Conservation (phyloP, 495 filamentous ascomycete genomes). For the Hypoxylon lenormandii region DNA sequence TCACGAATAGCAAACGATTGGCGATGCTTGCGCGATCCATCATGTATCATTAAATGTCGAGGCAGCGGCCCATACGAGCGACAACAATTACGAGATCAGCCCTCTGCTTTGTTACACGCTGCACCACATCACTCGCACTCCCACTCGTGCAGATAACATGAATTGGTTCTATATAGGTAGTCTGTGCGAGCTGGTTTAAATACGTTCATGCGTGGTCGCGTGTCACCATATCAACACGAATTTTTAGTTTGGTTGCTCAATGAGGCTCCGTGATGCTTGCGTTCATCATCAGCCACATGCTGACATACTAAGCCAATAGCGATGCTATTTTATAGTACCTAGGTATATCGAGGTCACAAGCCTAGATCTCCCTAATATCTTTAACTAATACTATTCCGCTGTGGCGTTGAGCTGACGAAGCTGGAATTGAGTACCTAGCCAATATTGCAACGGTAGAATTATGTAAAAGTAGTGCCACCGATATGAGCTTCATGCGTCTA, state of each 20-base stretch:
- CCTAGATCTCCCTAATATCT: neutral
- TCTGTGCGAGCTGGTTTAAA: no score
- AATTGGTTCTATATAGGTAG: constrained; percentile 37
- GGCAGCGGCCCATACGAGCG: constrained; percentile 37
- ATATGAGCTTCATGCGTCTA: constrained; percentile 19
- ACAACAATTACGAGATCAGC: constrained; percentile 41
- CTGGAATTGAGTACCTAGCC: constrained; percentile 16
- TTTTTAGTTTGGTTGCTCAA: constrained; percentile 18
- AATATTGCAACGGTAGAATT: constrained; percentile 15
- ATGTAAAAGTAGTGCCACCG: constrained; percentile 19
- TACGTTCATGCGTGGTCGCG: constrained; percentile 28
- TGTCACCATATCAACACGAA: constrained; percentile 20
- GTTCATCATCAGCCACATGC: constrained; percentile 36
- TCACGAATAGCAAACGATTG: constrained; percentile 36
- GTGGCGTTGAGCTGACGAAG: constrained; percentile 25
- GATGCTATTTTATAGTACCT: constrained; percentile 10
- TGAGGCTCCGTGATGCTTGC: constrained; percentile 37
- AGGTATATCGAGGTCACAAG: constrained; percentile 18
- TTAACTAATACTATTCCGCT: constrained; percentile 17
- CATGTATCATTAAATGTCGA: constrained; percentile 37
- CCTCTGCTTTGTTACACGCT: constrained; percentile 41
- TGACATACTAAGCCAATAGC: constrained; percentile 22
- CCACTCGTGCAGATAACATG: constrained; percentile 25
- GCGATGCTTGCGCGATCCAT: constrained; percentile 24
- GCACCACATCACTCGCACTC: constrained; percentile 42